Percentiles rank a stretch among this genome's conserved stretches.
Evolutionary conservation across 2,329 filamentous ascomycete species (phyloP).

Genomic region (Fusarium nematophilum): DNA sequence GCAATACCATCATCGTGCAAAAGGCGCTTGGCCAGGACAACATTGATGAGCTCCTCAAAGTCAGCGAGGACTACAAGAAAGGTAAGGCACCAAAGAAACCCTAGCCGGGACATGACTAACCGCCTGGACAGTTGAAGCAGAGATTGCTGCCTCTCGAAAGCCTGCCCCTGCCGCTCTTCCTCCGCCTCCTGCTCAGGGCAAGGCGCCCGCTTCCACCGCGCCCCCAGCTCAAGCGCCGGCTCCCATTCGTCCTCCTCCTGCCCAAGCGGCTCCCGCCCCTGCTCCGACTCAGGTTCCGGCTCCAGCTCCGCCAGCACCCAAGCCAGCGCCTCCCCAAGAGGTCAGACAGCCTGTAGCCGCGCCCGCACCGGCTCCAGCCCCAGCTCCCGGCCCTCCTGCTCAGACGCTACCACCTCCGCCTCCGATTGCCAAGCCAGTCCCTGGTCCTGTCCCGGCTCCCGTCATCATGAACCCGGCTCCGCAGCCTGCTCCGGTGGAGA

Average conservation of each 20-base stretch:
- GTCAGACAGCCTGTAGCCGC: background rate
- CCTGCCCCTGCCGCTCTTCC: constrained; percentile 45
- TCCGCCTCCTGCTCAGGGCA: constrained; percentile 37
- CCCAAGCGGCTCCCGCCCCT: constrained; percentile 47
- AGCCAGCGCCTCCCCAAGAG: background rate
- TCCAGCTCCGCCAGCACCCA: constrained; percentile 29
- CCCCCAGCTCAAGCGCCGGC: constrained; percentile 43
- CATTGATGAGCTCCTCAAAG: constrained; percentile 87
- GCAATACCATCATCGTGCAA: constrained; percentile 82
- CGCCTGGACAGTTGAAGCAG: constrained; percentile 18
- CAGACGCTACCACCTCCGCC: constrained; percentile 20
- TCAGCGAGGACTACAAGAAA: constrained; percentile 81
- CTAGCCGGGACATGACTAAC: background rate
- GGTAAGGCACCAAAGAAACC: constrained; percentile 52
- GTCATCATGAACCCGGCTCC: constrained; percentile 50
- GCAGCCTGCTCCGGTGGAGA: constrained; percentile 50
- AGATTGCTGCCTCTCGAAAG: constrained; percentile 28
- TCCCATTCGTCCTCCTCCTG: constrained; percentile 17
- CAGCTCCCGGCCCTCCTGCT: constrained; percentile 9
- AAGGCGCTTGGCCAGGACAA: constrained; percentile 89
- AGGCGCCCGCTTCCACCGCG: constrained; percentile 46
- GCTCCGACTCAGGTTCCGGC: constrained; percentile 47
- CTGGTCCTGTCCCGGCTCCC: constrained; percentile 36
- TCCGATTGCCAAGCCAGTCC: constrained; percentile 18
- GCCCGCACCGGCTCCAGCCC: constrained; percentile 1